Evolutionary conservation across 2,329 filamentous ascomycete genomes (phyloP), one percentile per base, ranked within the genome.

Genomic region (Penicillium rolfsii): DNA sequence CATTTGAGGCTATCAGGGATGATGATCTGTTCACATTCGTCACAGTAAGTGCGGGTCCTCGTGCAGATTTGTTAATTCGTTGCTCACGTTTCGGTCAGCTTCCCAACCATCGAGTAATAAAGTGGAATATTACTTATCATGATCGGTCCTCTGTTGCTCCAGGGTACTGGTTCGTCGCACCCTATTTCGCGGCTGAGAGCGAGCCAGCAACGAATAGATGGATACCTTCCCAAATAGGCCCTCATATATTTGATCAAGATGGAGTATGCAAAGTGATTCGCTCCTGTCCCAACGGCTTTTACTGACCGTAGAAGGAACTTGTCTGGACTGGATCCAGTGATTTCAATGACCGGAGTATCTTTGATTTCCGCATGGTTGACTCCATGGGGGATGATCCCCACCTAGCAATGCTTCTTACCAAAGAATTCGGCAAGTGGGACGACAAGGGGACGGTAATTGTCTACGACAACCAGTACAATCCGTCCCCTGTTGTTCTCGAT

Each of bases 221-320:
- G 49, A 70, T 76, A 46, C 78, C 78, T 55, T 69, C 75, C 63
- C 79, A 81, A 65, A 71, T 79, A 33, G 79, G 79, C 5, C 76
- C 80, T 19, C 79, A 82, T 64, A 82, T 82, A 41, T 82, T 81
- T 65, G 80, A 82, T 64, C 79, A 78, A 59, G 72, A 75, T 61
- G 80, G 80, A 46, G 73, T 74, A 71, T 57, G 72, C 63, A 16
- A 49, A 33, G 14, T 19, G 16, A 19, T n/a, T 19, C 16, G 19
- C 16, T 19, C 14, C 16, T 6, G n/a, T 40, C 16, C 9, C 2
- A 40, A n/a, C 38, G 16, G 9, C 38, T 3, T 19, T 40, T n/a
- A 26, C n/a, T 24, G 11, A n/a, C 12, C n/a, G 30, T 19, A 16
- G 36, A 52, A 76, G 71, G 74, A 79, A 55, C 74, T 83, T 50